phyloP scores from a whole-genome alignment of 805 yeast species.

The Jamesozyma rosinii region DNA sequence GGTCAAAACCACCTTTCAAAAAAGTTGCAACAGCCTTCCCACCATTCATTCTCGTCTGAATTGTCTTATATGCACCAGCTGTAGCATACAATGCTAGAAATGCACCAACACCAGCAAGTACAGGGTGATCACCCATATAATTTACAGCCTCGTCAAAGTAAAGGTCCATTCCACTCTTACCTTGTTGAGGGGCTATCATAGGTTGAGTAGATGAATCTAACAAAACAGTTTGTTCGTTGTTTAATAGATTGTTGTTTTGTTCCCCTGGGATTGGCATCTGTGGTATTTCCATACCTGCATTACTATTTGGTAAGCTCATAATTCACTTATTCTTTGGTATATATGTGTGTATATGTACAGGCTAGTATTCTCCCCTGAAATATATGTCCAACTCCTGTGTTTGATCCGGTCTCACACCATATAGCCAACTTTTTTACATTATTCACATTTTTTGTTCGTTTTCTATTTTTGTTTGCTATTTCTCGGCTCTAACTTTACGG shows the following conservation, averaged over 20 bases:
- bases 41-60: constrained; percentile 39
- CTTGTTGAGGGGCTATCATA: constrained; percentile 3
- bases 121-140: constrained; percentile 69
- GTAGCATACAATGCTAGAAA: constrained; percentile 53
- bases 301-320: too few relatives aligned
- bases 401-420: too few relatives aligned
- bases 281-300: constrained; percentile 21
- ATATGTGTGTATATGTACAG: too few relatives aligned
- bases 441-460: too few relatives aligned
- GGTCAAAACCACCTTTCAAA: constrained; percentile 80
- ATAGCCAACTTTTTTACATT: too few relatives aligned
- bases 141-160: constrained; percentile 53
- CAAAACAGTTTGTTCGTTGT: neutral
- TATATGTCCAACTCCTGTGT: too few relatives aligned
- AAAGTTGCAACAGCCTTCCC: constrained; percentile 41
- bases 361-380: too few relatives aligned
- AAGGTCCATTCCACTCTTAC: constrained; percentile 40
- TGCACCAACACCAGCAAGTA: constrained; percentile 60
- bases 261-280: constrained; percentile 27
- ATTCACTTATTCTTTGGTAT: too few relatives aligned
- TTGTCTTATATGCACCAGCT: constrained; percentile 56
- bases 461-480: too few relatives aligned
- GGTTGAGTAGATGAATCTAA: too few relatives aligned
- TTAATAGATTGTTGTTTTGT: neutral
- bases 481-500: too few relatives aligned